Evolutionary conservation across 2,329 filamentous ascomycete species (phyloP).

Genomic region (Geosmithia putterillii): DNA sequence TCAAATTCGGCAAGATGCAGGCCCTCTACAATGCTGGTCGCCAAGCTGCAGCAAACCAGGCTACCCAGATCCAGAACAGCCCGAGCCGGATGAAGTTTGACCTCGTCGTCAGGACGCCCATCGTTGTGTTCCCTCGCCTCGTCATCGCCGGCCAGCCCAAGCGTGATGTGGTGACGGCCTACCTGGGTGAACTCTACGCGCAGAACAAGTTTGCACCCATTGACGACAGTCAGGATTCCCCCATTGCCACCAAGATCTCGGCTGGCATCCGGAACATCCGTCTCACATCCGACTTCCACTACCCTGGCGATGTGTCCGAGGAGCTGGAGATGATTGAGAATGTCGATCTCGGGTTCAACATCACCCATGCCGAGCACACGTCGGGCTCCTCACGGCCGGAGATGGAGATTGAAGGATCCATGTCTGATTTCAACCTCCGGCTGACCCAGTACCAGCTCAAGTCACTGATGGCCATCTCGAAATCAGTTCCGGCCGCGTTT

Average conservation of each 20-base stretch:
- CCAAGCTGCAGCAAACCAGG: constrained; percentile 86
- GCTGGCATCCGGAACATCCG: constrained; percentile 87
- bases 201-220: constrained; percentile 85
- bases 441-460: constrained; percentile 86
- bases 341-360: constrained; percentile 84
- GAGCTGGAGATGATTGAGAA: constrained; percentile 95
- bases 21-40: constrained; percentile 95
- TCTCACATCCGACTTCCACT: constrained; percentile 82
- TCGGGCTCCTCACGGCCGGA: constrained; percentile 70
- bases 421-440: constrained; percentile 86
- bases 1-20: constrained; percentile 99
- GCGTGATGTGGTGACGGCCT: constrained; percentile 79
- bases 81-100: constrained; percentile 90
- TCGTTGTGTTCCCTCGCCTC: constrained; percentile 82
- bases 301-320: constrained; percentile 57
- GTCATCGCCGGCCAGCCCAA: constrained; percentile 57
- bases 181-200: constrained; percentile 93
- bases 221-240: constrained; percentile 60
- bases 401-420: constrained; percentile 77
- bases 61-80: constrained; percentile 83
- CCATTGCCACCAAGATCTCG: constrained; percentile 78
- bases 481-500: constrained; percentile 80
- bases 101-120: constrained; percentile 84
- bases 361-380: constrained; percentile 84
- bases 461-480: constrained; percentile 77